phyloP scores from a whole-genome alignment of 768 basidiomycete species.

The Termitomyces sp. region DNA sequence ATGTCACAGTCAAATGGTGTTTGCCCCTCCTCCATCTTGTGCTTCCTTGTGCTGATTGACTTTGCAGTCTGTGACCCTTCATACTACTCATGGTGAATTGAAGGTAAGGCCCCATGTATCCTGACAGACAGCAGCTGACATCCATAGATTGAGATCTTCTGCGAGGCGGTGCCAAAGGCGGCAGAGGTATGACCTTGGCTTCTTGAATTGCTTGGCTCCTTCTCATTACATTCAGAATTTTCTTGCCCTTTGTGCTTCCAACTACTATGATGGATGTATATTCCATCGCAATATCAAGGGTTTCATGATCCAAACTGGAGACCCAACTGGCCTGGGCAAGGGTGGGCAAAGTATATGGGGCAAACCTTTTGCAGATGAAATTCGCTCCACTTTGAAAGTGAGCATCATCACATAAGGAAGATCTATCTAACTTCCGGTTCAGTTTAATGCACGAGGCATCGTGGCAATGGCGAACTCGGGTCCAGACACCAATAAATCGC shows the following conservation, averaged over 20 bases:
- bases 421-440: slow-evolving; percentile 18
- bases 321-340: slow-evolving; percentile 87
- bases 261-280: slow-evolving; percentile 76
- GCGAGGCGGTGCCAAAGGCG: slow-evolving; percentile 92
- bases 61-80: slow-evolving; percentile 84
- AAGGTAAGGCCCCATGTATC: slow-evolving; percentile 51
- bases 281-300: slow-evolving; percentile 95
- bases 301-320: slow-evolving; percentile 95
- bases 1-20: slow-evolving; percentile 18
- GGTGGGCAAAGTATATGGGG: slow-evolving; percentile 98
- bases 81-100: slow-evolving; percentile 92
- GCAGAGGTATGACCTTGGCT: slow-evolving; percentile 64
- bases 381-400: slow-evolving; percentile 92
- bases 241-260: slow-evolving; percentile 87
- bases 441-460: slow-evolving; percentile 95
- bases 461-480: slow-evolving; percentile 99
- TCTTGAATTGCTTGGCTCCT: slow-evolving; percentile 6
- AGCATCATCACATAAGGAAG: slow-evolving; percentile 10
- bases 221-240: slow-evolving; percentile 65
- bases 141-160: slow-evolving; percentile 88
- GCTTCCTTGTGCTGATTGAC: slow-evolving; percentile 9
- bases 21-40: slow-evolving; percentile 10
- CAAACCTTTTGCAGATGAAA: slow-evolving; percentile 85
- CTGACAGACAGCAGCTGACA: neutral
- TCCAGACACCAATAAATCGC: slow-evolving; percentile 87